Evolutionary conservation across 2,329 filamentous ascomycete genomes (phyloP).

Genomic region (Ampelomyces quisqualis): DNA sequence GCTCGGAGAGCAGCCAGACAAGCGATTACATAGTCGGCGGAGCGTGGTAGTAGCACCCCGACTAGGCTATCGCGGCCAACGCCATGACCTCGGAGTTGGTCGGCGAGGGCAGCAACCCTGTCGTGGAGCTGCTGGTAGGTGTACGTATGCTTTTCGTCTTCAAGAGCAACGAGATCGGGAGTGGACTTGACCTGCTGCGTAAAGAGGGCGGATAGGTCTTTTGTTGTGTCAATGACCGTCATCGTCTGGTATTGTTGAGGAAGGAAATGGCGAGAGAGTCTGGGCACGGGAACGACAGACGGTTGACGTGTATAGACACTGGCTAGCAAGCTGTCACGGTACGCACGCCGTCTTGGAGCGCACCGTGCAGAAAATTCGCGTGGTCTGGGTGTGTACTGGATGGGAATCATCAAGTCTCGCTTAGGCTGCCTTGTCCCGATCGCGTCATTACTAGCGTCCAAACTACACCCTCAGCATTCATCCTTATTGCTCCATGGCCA

Average conservation of each 20-base stretch:
- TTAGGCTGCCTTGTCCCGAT: constrained; percentile 20
- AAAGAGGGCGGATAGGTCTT: constrained; percentile 73
- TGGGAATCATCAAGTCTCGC: constrained; percentile 13
- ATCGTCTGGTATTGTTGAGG: constrained; percentile 45
- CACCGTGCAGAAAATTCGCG: constrained; percentile 21
- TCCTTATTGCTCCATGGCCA: constrained; percentile 20
- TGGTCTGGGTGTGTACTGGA: constrained; percentile 11
- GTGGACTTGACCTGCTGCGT: constrained; percentile 66
- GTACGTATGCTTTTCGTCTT: constrained; percentile 66
- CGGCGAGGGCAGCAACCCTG: constrained; percentile 65
- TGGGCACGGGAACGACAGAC: constrained; percentile 10
- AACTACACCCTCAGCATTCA: constrained; percentile 6
- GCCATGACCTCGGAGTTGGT: constrained; percentile 64
- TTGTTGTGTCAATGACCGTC: constrained; percentile 67
- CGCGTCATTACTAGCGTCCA: constrained; percentile 19
- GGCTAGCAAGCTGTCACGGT: constrained; percentile 13
- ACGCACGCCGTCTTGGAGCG: constrained; percentile 9
- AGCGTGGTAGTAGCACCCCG: constrained; percentile 72
- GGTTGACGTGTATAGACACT: constrained; percentile 24
- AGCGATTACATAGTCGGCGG: constrained; percentile 76
- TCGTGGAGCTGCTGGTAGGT: constrained; percentile 73
- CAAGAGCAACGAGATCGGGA: constrained; percentile 68
- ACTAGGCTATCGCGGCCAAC: constrained; percentile 73
- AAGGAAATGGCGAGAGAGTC: constrained; percentile 6
- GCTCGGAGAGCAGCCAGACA: constrained; percentile 76